A percentile compares a stretch with the other conserved stretches of the same genome.
These are phyloP conservation scores for Arxiozyma heterogenica DNA, from an alignment of 1,139 yeast species.

Conservation along the genomic window DNA sequence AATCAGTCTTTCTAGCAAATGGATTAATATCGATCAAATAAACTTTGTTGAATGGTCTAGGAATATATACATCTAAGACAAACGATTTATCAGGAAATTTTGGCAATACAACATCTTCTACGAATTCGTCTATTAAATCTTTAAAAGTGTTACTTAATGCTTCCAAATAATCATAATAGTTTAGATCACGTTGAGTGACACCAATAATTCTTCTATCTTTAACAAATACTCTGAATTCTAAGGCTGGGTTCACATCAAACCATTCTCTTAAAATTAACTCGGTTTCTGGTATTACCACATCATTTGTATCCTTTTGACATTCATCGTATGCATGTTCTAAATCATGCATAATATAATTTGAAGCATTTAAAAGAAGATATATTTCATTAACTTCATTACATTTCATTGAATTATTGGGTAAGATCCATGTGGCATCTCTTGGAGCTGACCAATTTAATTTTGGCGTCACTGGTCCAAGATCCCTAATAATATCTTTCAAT, in stretches of 20 bases:
- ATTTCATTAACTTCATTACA: constrained; percentile 66
- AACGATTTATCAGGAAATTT: constrained; percentile 48
- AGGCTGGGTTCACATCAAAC: constrained; percentile 71
- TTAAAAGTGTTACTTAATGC: constrained; percentile 40
- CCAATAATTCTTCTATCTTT: constrained; percentile 55
- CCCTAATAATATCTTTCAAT: constrained; percentile 37
- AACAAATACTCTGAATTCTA: constrained; percentile 83
- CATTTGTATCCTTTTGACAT: constrained; percentile 13
- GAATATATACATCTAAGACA: constrained; percentile 74
- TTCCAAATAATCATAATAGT: constrained; percentile 63
- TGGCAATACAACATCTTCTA: constrained; percentile 39
- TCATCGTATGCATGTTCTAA: constrained; percentile 59
- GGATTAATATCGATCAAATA: constrained; percentile 81
- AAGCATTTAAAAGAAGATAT: constrained; percentile 70
- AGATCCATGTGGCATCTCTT: constrained; percentile 86
- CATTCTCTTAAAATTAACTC: constrained; percentile 76
- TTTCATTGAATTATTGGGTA: constrained; percentile 64
- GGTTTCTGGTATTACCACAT: constrained; percentile 27
- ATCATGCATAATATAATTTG: constrained; percentile 83
- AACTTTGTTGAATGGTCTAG: constrained; percentile 59
- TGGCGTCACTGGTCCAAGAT: constrained; percentile 63
- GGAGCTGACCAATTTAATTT: constrained; percentile 97
- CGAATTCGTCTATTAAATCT: constrained; percentile 46
- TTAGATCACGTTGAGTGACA: constrained; percentile 76
- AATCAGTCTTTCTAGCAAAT: constrained; percentile 65